A percentile compares a stretch with the other conserved stretches of the same genome.
These are phyloP conservation scores for Botrytis deweyae DNA, from an alignment of 2,329 filamentous ascomycete species.

Conservation along the genomic window DNA sequence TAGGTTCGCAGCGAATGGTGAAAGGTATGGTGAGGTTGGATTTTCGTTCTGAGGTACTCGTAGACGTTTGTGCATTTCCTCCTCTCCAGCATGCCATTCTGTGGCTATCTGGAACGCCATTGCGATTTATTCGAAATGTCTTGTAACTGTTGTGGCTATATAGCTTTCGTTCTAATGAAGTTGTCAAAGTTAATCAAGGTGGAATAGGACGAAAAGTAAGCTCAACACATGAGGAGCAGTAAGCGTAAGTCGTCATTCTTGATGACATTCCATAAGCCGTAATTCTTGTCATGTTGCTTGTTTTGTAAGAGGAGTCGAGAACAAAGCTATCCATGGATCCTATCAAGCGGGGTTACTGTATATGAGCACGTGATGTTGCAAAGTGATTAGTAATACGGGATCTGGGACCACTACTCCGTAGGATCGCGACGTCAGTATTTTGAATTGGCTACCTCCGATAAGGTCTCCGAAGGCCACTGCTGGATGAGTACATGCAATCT, in stretches of 20 bases:
- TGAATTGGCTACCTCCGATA: neutral
- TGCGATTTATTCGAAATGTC: neutral
- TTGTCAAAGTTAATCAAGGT: neutral
- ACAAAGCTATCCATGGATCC: neutral
- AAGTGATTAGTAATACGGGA: slow-evolving; percentile 7
- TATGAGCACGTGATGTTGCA: neutral
- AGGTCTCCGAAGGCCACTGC: neutral
- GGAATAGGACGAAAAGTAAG: neutral
- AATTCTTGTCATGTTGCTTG: neutral
- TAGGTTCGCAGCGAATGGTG: slow-evolving; percentile 57
- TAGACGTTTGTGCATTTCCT: slow-evolving; percentile 61
- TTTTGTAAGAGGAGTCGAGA: neutral
- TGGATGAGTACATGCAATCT: neutral
- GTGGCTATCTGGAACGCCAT: slow-evolving; percentile 20
- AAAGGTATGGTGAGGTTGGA: slow-evolving; percentile 64
- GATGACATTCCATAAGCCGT: neutral
- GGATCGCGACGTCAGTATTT: neutral
- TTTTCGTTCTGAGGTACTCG: slow-evolving; percentile 58
- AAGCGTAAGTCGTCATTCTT: neutral
- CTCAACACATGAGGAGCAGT: neutral
- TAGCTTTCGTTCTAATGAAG: neutral
- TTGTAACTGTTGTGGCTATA: neutral
- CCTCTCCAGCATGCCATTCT: slow-evolving; percentile 59
- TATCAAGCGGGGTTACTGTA: slow-evolving; percentile 4
- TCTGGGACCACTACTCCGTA: neutral